Conservation (phyloP, 148 eudicot species). For the Vaccinium corymbosum region DNA sequence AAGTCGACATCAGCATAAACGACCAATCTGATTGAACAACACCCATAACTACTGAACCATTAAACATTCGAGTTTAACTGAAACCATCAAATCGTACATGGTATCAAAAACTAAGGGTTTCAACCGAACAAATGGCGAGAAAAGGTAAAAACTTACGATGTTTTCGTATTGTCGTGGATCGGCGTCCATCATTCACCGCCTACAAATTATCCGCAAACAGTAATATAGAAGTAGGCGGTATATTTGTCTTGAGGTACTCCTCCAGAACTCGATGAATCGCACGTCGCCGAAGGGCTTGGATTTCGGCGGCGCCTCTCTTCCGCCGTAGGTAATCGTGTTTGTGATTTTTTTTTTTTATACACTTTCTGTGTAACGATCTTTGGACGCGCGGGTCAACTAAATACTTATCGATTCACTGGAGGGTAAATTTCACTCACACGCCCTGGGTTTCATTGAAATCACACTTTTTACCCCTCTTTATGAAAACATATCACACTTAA, state of each 20-base stretch:
- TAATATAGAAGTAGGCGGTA: neutral
- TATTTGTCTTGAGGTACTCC: neutral
- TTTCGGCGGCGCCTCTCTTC: neutral
- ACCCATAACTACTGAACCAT: neutral
- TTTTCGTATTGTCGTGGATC: conserved; percentile 62
- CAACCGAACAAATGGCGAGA: neutral
- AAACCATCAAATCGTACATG: neutral
- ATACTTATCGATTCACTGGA: neutral
- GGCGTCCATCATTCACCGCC: conserved; percentile 39
- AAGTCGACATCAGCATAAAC: conserved; percentile 13
- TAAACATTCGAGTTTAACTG: neutral
- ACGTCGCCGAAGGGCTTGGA: neutral
- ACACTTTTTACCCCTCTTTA: no score
- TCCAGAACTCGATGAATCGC: neutral
- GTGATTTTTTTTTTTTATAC: no score
- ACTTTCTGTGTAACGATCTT: neutral
- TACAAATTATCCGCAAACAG: neutral
- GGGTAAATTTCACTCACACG: no score
- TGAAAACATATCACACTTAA: no score
- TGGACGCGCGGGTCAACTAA: no score
- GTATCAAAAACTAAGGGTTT: neutral
- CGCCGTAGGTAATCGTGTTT: neutral
- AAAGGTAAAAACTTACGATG: conserved; percentile 32
- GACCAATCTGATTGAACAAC: neutral
- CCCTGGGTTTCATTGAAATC: no score